These are phyloP conservation scores for Fusarium irregulare DNA, from an alignment of 2,329 filamentous ascomycete genomes.

Conservation along the genomic window DNA sequence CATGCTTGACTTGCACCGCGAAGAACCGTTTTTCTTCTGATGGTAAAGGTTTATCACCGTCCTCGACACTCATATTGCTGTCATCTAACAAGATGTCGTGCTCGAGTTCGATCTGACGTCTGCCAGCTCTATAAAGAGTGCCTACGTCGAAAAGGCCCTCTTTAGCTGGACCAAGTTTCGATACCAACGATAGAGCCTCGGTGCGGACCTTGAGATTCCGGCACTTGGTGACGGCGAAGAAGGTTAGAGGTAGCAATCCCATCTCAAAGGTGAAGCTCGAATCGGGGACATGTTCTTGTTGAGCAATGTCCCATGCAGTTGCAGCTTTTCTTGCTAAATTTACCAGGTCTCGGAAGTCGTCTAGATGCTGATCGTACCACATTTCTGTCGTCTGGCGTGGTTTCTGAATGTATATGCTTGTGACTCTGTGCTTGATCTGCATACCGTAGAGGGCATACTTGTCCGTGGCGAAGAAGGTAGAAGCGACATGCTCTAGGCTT, in stretches of 20 bases:
- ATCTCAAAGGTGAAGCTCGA: conserved; percentile 25
- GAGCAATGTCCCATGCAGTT: background rate
- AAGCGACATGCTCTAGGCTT: background rate
- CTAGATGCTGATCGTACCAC: conserved; percentile 17
- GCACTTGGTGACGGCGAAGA: conserved; percentile 8
- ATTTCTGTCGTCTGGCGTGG: background rate
- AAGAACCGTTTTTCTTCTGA: conserved; percentile 3
- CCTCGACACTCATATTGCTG: background rate
- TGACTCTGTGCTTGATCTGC: conserved; percentile 10
- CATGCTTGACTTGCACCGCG: conserved; percentile 3
- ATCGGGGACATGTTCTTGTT: background rate
- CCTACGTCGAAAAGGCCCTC: conserved; percentile 19
- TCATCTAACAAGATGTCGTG: background rate
- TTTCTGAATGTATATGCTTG: background rate
- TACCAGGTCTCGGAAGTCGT: background rate
- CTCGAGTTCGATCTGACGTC: conserved; percentile 8
- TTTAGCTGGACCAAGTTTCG: conserved; percentile 3
- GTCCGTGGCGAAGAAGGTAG: background rate
- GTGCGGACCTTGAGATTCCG: background rate
- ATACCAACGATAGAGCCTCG: background rate
- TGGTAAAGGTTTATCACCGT: too few species aligned
- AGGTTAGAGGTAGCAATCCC: background rate
- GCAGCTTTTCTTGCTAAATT: background rate
- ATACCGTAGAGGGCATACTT: conserved; percentile 5
- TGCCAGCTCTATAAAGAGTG: conserved; percentile 17